Evolutionary conservation across 129 eudicot genomes (phyloP), one percentile per base, ranked within the genome.

Genomic region (Gnaphalium uliginosum): DNA sequence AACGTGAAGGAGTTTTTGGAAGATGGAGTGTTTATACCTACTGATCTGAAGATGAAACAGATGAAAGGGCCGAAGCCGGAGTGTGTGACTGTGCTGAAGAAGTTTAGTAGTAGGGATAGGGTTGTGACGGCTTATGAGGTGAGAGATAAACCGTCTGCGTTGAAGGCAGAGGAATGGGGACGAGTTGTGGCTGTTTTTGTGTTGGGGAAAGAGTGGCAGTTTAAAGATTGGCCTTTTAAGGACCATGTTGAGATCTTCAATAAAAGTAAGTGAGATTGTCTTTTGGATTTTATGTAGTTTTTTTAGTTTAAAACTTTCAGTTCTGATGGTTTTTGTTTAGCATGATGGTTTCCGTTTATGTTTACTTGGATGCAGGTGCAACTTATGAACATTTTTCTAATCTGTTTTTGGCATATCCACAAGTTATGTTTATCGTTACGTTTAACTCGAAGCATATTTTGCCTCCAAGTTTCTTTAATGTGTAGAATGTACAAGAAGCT

Each of bases 1-100:
- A 95, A 95, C 56, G 99, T 95, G 80, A 95, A 95, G 90, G 99
- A 95, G 82, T 95, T 95, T 83, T 76, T 95, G 82, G 99, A 95
- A 73, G 97, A 95, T 82, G 99, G 99, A 26, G 96, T 91, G n/a
- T 95, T 78, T 81, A 81, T 95, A 23, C 94, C 99, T 3, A 85
- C 99, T 0, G 99, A 95, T 81, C 92, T 89, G 71, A 91, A 89
- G 89, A 82, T 87, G 89, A 95, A 95, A 79, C 96, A 89, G 84
- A 81, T 87, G 96, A 89, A 89, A 72, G 96, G 92, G 83, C 86
- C 86, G 0, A 95, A 89, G 72, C 99, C 99, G 2, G 99, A 95
- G 46, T 95, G 99, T 71, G 96, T 95, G 48, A 95, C 99, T 0
- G 99, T 95, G 54, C 86, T 89, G 89, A 95, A 95, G 89, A 95